These are phyloP conservation scores for Iris macrosiphon DNA, from an alignment of 106 monocot species.

Conservation along the genomic window DNA sequence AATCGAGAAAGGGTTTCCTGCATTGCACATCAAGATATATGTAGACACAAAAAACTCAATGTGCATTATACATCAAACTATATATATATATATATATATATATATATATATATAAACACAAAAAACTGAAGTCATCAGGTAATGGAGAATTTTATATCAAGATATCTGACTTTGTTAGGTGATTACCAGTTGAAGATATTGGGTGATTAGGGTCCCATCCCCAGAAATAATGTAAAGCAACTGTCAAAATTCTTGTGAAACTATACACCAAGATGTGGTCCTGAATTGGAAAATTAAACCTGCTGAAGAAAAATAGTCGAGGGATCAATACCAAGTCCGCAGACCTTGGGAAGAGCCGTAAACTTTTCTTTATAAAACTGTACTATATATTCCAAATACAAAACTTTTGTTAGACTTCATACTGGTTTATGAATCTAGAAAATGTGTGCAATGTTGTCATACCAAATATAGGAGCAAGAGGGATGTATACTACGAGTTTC, in stretches of 20 bases:
- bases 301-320: background rate
- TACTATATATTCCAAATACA: background rate
- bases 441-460: too few species aligned
- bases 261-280: background rate
- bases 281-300: background rate
- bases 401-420: background rate
- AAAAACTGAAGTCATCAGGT: too few species aligned
- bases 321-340: background rate
- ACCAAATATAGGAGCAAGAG: too few species aligned
- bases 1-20: too few species aligned
- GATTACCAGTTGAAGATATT: too few species aligned
- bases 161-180: background rate
- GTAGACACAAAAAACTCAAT: background rate
- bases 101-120: too few species aligned
- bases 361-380: too few species aligned
- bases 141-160: background rate
- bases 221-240: background rate
- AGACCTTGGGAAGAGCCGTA: too few species aligned
- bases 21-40: background rate
- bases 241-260: background rate
- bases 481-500: too few species aligned
- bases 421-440: too few species aligned
- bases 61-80: background rate
- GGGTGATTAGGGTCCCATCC: too few species aligned
- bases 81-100: slow-evolving; percentile 1